phyloP scores from a whole-genome alignment of 805 yeast genomes.

The Ogataea allantospora region DNA sequence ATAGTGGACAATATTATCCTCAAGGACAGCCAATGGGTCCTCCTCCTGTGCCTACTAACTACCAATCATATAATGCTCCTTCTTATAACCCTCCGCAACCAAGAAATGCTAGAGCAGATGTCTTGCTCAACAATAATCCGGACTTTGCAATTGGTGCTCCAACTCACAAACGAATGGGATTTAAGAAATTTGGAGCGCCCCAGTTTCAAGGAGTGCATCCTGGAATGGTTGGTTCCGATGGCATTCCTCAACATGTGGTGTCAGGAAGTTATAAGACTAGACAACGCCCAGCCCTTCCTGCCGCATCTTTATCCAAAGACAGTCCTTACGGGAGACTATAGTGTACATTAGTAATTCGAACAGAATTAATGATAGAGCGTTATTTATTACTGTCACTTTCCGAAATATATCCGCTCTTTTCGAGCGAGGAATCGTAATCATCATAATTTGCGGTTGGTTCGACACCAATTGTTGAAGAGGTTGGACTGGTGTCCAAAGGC shows the following conservation, averaged over 20 bases:
- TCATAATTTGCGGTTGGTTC: background rate
- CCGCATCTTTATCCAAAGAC: constrained; percentile 41
- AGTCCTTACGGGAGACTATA: constrained; percentile 42
- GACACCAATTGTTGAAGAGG: background rate
- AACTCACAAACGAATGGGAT: constrained; percentile 18
- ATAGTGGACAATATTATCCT: constrained; percentile 25
- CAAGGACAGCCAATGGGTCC: constrained; percentile 25
- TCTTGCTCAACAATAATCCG: constrained; percentile 47
- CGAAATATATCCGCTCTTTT: constrained; percentile 8
- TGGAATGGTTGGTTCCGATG: constrained; percentile 13
- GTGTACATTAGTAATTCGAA: constrained; percentile 8
- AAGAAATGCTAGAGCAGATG: constrained; percentile 36
- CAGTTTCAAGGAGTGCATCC: constrained; percentile 10
- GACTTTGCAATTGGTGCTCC: constrained; percentile 38
- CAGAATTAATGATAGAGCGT: constrained; percentile 6
- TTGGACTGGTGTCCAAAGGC: background rate
- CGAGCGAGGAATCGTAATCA: constrained; percentile 6
- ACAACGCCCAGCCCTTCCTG: constrained; percentile 35
- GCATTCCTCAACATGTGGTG: constrained; percentile 18
- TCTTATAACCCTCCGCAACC: constrained; percentile 13
- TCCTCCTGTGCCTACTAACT: constrained; percentile 4
- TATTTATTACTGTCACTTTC: constrained; percentile 10
- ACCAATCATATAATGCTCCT: constrained; percentile 14
- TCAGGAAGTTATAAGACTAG: constrained; percentile 25
- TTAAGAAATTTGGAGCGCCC: constrained; percentile 25